These are phyloP conservation scores for Kazachstania africana DNA, from an alignment of 805 yeast genomes.

Conservation along the genomic window DNA sequence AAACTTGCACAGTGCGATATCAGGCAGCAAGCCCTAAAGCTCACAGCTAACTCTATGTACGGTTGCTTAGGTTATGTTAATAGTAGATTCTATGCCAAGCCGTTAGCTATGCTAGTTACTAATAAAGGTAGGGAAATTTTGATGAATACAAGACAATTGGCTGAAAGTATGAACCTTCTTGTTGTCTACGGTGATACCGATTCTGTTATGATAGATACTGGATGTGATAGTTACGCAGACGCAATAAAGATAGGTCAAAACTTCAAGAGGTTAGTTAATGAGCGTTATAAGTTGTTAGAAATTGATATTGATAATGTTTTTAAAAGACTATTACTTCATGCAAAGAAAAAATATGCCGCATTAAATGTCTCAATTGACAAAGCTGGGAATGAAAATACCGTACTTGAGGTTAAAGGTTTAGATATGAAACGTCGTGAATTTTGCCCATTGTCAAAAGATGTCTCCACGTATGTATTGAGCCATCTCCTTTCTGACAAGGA, in stretches of 20 bases:
- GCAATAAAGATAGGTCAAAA: slow-evolving; percentile 76
- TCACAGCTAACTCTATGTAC: slow-evolving; percentile 99
- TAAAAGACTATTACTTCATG: slow-evolving; percentile 69
- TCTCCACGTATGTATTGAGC: slow-evolving; percentile 63
- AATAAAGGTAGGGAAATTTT: slow-evolving; percentile 91
- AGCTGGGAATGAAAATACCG: slow-evolving; percentile 44
- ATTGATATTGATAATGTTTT: slow-evolving; percentile 93
- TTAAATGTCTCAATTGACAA: slow-evolving; percentile 44
- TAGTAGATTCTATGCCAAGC: slow-evolving; percentile 91
- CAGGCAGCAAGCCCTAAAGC: slow-evolving; percentile 87
- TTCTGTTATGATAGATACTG: slow-evolving; percentile 96
- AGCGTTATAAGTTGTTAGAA: slow-evolving; percentile 75
- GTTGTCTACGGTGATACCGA: slow-evolving; percentile 98
- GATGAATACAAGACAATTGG: slow-evolving; percentile 84
- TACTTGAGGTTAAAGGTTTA: slow-evolving; percentile 85
- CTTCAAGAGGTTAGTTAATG: slow-evolving; percentile 78
- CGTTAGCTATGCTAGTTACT: slow-evolving; percentile 90
- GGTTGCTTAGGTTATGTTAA: slow-evolving; percentile 92
- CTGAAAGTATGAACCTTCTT: slow-evolving; percentile 69
- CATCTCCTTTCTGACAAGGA: slow-evolving; percentile 62
- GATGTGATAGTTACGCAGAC: slow-evolving; percentile 52
- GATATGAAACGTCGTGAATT: slow-evolving; percentile 96
- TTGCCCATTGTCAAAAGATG: slow-evolving; percentile 84
- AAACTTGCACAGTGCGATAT: slow-evolving; percentile 83
- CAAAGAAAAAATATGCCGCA: slow-evolving; percentile 98